These are phyloP conservation scores for Mayamaea pseudoterrestris DNA, from an alignment of 108 stramenopile genomes.

Conservation along the genomic window DNA sequence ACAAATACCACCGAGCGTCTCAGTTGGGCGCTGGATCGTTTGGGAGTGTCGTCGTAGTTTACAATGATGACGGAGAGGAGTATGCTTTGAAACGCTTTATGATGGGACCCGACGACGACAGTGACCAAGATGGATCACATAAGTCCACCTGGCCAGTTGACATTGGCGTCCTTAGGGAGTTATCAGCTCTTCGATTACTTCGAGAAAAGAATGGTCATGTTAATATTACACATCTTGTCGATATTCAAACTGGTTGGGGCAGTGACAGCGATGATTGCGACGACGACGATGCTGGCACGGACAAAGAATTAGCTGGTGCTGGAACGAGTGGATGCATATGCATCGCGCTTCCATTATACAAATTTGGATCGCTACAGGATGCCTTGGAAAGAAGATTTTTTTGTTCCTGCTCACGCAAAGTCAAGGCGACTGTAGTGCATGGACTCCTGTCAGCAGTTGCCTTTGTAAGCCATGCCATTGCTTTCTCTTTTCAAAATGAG, in stretches of 20 bases:
- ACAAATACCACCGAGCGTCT: constrained; percentile 68
- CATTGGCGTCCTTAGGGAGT: constrained; percentile 59
- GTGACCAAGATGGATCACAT: constrained; percentile 16
- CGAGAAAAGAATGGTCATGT: constrained; percentile 31
- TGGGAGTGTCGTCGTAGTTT: constrained; percentile 60
- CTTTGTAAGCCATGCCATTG: too few relatives aligned
- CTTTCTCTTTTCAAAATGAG: too few relatives aligned
- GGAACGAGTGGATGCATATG: constrained; percentile 37
- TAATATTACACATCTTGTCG: constrained; percentile 58
- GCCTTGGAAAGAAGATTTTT: constrained; percentile 20
- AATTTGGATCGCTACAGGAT: constrained; percentile 33
- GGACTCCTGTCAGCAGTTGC: constrained; percentile 63
- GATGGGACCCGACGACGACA: constrained; percentile 30
- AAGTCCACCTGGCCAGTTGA: constrained; percentile 35
- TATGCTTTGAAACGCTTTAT: constrained; percentile 67
- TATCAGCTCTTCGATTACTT: constrained; percentile 61
- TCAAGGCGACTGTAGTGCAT: constrained; percentile 47
- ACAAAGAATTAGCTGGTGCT: constrained; percentile 35
- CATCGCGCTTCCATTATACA: constrained; percentile 65
- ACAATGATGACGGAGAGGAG: constrained; percentile 72
- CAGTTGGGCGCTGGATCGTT: constrained; percentile 62
- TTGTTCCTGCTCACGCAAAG: constrained; percentile 20
- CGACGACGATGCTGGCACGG: constrained; percentile 16
- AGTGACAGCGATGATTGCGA: constrained; percentile 17
- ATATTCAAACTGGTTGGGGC: constrained; percentile 45